Evolutionary conservation across 768 basidiomycete species (phyloP), one percentile per base, ranked within the genome.

Genomic region (Nevesoporus exiguus): DNA sequence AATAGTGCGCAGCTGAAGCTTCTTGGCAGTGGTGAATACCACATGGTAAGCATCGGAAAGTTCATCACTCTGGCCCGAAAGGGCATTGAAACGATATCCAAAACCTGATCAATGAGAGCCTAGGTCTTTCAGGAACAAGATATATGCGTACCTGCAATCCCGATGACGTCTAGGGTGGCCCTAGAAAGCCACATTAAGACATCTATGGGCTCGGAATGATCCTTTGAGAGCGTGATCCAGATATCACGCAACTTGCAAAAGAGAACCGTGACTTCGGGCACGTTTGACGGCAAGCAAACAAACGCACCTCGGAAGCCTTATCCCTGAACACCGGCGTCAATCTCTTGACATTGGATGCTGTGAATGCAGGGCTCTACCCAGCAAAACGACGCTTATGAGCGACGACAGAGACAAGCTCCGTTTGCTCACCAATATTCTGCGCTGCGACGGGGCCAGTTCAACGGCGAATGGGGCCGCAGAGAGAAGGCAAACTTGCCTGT

Each of bases 81-180:
- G 76, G 9, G 84, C 73, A 49, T 80, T 70, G 70, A 86, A 84
- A 17, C 71, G 63, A 66, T 76, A 80, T 61, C 68, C 74, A 61
- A 86, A 88, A 60, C 86, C 83, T 72, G 75, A 14, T 41, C 1
- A 29, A 51, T 49, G 46, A 51, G 54, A 25, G 47, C 10, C 29
- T n/a, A n/a, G 13, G 27, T 7, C 8, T 41, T 25, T 31, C 44
- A n/a, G 24, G 27, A 48, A 8, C 50, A 17, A 4, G 34, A 19
- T 31, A 9, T 31, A 9, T 37, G 55, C 66, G 40, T 59, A 76
- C 84, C 84, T 7, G 89, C 85, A 34, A 86, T 73, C 9, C 88
- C 88, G 47, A 93, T 90, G 51, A 88, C 80, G 57, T 92, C 90
- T 9, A 92, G 73, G 4, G 88, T 90, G 46, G 80, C 79, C 51